Base-by-base conservation (phyloP, 352 stramenopile genomes). In the Saprolegnia diclina region DNA sequence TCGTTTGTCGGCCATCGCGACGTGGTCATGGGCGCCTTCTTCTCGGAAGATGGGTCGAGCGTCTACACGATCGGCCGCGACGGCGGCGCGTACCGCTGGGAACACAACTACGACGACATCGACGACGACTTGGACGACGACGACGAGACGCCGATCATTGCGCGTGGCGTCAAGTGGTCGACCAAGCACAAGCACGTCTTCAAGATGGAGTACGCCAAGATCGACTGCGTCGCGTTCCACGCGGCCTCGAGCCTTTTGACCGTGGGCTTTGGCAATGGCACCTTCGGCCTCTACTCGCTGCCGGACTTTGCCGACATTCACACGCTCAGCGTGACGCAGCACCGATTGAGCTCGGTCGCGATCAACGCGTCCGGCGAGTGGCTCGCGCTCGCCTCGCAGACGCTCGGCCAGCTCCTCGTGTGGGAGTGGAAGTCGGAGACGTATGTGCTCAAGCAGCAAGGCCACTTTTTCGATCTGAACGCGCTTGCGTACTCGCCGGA, bases 381-480 rank as follows among this genome's bases (percentile, higher is more conserved):
- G 97, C 81, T 99, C 53, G 97, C 96, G 14, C 97, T 99, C 65
- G 97, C 94, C 16, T 99, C 92, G 64, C 91, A 95, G 44, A 94
- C 96, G 59, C 93, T 98, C n/a, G 96, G 98, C n/a, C 97, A 99
- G 81, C 77, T 99, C 29, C 82, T 99, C 19, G 97, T 99, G 38
- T 99, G 97, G 97, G 97, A 99, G 73, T 99, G 97, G 97, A 85
- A 97, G 66, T 98, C 92, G 0, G 98, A 99, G 85, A 99, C 96
- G 22, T 99, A 99, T 72, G 94, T 99, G 52, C 81, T 99, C 14
- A 99, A 99, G 79, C 98, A 99, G 78, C 96, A 99, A 72, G 97
- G 97, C 54, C 97, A 99, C 83, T 97, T 97, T 62, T 99, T 99
- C 74, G 96, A 98, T 69, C 88, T 99, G 71, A 98, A 98, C 72